phyloP scores from a whole-genome alignment of 1,284 basidiomycete species.

The Naganishia liquefaciens region DNA sequence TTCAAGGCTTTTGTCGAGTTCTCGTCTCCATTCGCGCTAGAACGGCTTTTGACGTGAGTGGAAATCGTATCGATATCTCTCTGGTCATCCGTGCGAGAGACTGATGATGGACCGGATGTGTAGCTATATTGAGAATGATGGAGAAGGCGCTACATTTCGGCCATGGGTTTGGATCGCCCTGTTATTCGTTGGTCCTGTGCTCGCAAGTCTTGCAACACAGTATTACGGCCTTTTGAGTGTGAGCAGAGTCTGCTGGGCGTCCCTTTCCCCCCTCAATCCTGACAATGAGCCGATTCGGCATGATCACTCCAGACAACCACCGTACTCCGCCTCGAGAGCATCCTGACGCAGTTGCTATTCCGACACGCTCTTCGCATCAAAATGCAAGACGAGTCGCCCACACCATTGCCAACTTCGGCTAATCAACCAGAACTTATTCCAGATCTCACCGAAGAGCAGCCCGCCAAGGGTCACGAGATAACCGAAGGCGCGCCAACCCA shows the following conservation, averaged over 20 bases:
- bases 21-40: conserved; percentile 58
- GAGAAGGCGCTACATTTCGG: conserved; percentile 52
- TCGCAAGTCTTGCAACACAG: conserved; percentile 46
- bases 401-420: neutral
- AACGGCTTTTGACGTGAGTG: conserved; percentile 54
- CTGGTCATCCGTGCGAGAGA: neutral
- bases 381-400: conserved; percentile 50
- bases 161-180: conserved; percentile 66
- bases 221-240: conserved; percentile 41
- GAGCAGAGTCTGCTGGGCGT: neutral
- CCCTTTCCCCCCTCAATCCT: neutral
- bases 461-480: conserved; percentile 8
- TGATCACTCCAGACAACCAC: conserved; percentile 45
- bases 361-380: conserved; percentile 69
- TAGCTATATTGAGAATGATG: conserved; percentile 57
- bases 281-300: neutral
- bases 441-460: conserved; percentile 15
- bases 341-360: conserved; percentile 70
- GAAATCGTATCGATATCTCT: neutral
- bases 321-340: conserved; percentile 58
- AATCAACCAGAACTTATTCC: conserved; percentile 21
- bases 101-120: neutral
- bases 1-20: conserved; percentile 49
- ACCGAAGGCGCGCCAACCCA: conserved; percentile 18
- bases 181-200: conserved; percentile 62